A percentile compares a stretch with the other conserved stretches of the same genome.
phyloP scores from a whole-genome alignment of 208 protist species.

The Wallacemonas sp. region DNA sequence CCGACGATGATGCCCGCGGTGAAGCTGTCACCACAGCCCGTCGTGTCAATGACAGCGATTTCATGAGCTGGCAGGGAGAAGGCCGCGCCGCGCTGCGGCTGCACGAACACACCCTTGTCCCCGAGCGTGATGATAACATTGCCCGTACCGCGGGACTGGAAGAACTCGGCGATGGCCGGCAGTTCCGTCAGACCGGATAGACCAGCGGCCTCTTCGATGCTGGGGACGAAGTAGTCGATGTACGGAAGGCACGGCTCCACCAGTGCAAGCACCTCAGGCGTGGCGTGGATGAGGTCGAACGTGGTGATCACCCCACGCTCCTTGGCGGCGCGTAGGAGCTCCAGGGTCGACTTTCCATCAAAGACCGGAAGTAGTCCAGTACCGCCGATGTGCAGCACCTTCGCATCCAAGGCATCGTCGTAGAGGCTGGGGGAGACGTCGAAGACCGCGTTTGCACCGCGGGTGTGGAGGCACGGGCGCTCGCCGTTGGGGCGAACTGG shows the following conservation, averaged over 20 bases:
- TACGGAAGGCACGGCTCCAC: constrained; percentile 15
- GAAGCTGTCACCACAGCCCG: constrained; percentile 19
- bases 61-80: constrained; percentile 20
- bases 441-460: constrained; percentile 19
- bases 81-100: constrained; percentile 13
- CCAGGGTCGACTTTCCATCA: constrained; percentile 14
- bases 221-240: constrained; percentile 27
- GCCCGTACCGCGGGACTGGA: constrained; percentile 11
- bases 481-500: constrained; percentile 17
- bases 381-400: constrained; percentile 15
- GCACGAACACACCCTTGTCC: constrained; percentile 14
- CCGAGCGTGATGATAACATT: constrained; percentile 18
- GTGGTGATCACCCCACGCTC: constrained; percentile 14
- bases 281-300: constrained; percentile 26
- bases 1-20: constrained; percentile 17
- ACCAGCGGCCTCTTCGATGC: constrained; percentile 13
- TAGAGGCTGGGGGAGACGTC: constrained; percentile 14
- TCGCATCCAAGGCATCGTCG: constrained; percentile 18
- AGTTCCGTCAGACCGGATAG: constrained; percentile 4
- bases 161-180: constrained; percentile 14
- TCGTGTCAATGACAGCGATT: constrained; percentile 18
- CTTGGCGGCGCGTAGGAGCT: constrained; percentile 15
- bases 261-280: constrained; percentile 12
- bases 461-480: constrained; percentile 19
- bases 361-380: constrained; percentile 16